These are phyloP conservation scores for Chrysosporium queenslandicum DNA, from an alignment of 2,329 filamentous ascomycete species.

Conservation along the genomic window DNA sequence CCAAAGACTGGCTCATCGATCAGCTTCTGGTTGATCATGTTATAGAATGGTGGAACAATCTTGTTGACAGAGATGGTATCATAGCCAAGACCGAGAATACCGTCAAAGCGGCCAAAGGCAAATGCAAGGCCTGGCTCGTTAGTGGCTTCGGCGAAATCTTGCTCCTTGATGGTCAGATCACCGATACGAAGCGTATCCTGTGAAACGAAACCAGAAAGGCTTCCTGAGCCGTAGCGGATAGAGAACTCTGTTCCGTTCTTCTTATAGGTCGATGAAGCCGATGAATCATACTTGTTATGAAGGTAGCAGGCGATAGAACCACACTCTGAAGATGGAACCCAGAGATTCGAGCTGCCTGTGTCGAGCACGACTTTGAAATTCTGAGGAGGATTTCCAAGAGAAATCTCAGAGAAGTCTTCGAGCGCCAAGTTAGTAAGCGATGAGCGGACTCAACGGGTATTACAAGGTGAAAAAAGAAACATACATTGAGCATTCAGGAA, in stretches of 20 bases:
- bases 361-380: slow-evolving; percentile 97
- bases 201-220: slow-evolving; percentile 86
- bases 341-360: slow-evolving; percentile 97
- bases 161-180: slow-evolving; percentile 75
- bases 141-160: slow-evolving; percentile 94
- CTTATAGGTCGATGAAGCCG: slow-evolving; percentile 79
- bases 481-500: slow-evolving; percentile 98
- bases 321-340: slow-evolving; percentile 87
- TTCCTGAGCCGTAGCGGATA: slow-evolving; percentile 92
- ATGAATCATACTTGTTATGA: slow-evolving; percentile 92
- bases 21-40: slow-evolving; percentile 80
- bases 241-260: slow-evolving; percentile 86
- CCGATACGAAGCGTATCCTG: slow-evolving; percentile 79
- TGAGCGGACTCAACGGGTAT: not conserved
- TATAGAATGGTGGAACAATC: slow-evolving; percentile 93
- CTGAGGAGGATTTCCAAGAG: slow-evolving; percentile 83
- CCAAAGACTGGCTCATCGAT: slow-evolving; percentile 89
- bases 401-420: slow-evolving; percentile 91
- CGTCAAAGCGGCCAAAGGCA: slow-evolving; percentile 94
- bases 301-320: slow-evolving; percentile 96
- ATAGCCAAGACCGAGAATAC: slow-evolving; percentile 88
- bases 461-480: slow-evolving; percentile 28
- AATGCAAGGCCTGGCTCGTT: slow-evolving; percentile 93
- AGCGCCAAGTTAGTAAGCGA: slow-evolving; percentile 6
- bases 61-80: slow-evolving; percentile 95